phyloP scores from a whole-genome alignment of 2,329 filamentous ascomycete genomes.

The Talaromyces sp. region DNA sequence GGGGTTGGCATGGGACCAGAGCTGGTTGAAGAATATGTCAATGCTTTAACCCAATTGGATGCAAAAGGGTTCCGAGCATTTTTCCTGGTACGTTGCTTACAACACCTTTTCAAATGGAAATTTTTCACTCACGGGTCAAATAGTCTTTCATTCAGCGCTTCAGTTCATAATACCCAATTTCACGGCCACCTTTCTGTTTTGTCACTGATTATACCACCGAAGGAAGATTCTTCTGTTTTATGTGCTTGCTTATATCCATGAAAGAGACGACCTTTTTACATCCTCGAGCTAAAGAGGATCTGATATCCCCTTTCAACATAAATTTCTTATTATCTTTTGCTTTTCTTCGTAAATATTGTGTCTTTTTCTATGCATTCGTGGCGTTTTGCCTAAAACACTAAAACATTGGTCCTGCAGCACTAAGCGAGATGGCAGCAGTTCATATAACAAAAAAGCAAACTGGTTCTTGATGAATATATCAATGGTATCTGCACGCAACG shows the following conservation, averaged over 20 bases:
- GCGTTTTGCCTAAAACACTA: not conserved
- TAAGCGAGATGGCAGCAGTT: not conserved
- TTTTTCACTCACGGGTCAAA: slow-evolving; percentile 8
- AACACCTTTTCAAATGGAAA: not conserved
- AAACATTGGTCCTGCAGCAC: not conserved
- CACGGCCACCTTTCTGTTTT: not conserved
- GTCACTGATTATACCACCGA: not conserved
- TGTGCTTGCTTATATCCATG: not conserved
- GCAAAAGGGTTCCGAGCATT: slow-evolving; percentile 43
- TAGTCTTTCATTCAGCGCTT: slow-evolving; percentile 41
- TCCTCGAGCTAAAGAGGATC: not conserved
- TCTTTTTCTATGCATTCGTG: not conserved
- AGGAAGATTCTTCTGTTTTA: not conserved
- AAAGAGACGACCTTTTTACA: not conserved
- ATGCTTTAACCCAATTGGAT: slow-evolving; percentile 39
- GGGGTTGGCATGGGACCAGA: slow-evolving; percentile 43
- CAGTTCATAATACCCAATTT: slow-evolving; percentile 29
- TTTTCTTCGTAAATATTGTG: slow-evolving; percentile 3
- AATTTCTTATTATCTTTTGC: not conserved
- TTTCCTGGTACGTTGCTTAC: slow-evolving; percentile 37
- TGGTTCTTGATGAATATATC: not conserved
- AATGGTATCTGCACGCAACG: not conserved
- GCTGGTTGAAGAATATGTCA: slow-evolving; percentile 43
- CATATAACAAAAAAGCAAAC: not conserved
- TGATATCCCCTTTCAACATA: not conserved